Evolutionary conservation across 2,329 filamentous ascomycete genomes (phyloP).

Genomic region (Bertia moriformis): DNA sequence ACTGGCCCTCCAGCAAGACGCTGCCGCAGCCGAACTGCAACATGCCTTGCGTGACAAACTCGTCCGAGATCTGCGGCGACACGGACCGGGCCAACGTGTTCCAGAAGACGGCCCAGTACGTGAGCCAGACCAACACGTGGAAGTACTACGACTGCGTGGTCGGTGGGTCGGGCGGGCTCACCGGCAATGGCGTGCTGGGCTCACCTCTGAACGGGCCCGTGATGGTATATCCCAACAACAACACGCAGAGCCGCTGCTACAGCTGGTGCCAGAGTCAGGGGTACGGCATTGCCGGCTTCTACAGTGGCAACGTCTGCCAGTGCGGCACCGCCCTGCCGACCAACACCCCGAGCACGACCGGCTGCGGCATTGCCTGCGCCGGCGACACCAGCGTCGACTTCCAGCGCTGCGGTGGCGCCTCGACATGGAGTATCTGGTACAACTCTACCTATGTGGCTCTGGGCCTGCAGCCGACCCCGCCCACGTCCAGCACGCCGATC

Average conservation of each 20-base stretch:
- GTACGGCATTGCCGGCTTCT: neutral
- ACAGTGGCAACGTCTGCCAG: neutral
- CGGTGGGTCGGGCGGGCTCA: neutral
- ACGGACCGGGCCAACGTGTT: conserved; percentile 14
- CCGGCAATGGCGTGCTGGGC: neutral
- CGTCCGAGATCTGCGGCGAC: conserved; percentile 17
- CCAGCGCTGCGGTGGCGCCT: neutral
- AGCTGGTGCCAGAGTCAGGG: neutral
- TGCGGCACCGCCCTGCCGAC: neutral
- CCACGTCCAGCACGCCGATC: neutral
- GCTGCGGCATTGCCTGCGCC: neutral
- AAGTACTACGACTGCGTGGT: neutral
- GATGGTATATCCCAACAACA: neutral
- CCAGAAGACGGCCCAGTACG: neutral
- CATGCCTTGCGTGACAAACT: conserved; percentile 16
- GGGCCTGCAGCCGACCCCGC: neutral
- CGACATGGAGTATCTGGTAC: neutral
- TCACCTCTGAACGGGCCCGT: neutral
- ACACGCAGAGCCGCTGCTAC: neutral
- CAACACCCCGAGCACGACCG: neutral
- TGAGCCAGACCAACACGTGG: neutral
- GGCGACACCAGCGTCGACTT: neutral
- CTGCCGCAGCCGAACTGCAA: conserved; percentile 11
- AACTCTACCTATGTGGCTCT: neutral
- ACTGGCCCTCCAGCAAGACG: conserved; percentile 1